Base-by-base conservation (phyloP, 805 yeast genomes). In the Dipodascus geniculatus region DNA sequence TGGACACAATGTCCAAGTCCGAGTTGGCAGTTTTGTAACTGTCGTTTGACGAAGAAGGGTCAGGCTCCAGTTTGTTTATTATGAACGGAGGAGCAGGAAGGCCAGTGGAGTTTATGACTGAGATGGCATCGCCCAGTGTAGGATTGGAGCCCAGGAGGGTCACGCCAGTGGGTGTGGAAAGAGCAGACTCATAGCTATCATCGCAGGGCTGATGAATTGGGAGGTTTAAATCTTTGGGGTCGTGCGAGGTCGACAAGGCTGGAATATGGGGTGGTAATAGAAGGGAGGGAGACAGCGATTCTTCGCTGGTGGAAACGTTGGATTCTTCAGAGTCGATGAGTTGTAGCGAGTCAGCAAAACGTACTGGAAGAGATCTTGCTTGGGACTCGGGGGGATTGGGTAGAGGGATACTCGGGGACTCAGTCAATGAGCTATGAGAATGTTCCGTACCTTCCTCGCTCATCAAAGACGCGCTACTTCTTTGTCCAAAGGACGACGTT, bases 11-110 rank as follows among this genome's bases (percentile, higher is more conserved):
- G 44, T 38, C 44, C 6, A 17, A 38, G 14, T 38, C 20, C 6
- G 44, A 38, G 19, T 38, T 38, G 44, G 44, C 44, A 11, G 44
- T 38, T 38, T 38, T 38, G 44, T 38, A 38, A 17, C 44, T 38
- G 20, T 38, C 44, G 14, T 38, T 38, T 11, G 44, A 38, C 14
- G 44, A 38, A 38, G 44, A 38, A n/a, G 44, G 44, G 8, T 38
- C 44, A 16, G 11, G 19, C 4, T 38, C 20, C 14, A 38, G 19
- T 16, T 38, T 38, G 20, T n/a, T 38, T 14, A 38, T 38, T 6
- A 38, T 38, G 14, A 38, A 38, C 44, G 44, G 44, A 14, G 44
- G 44, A n/a, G 44, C 44, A 17, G 44, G 44, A 11, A 38, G 19
- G 8, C 44, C 44, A 11, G 44, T 38, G 17, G 4, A 4, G 20